A percentile compares a stretch with the other conserved stretches of the same genome.
Evolutionary conservation across 352 stramenopile genomes (phyloP).

Genomic region (Phytophthora colocasiae): DNA sequence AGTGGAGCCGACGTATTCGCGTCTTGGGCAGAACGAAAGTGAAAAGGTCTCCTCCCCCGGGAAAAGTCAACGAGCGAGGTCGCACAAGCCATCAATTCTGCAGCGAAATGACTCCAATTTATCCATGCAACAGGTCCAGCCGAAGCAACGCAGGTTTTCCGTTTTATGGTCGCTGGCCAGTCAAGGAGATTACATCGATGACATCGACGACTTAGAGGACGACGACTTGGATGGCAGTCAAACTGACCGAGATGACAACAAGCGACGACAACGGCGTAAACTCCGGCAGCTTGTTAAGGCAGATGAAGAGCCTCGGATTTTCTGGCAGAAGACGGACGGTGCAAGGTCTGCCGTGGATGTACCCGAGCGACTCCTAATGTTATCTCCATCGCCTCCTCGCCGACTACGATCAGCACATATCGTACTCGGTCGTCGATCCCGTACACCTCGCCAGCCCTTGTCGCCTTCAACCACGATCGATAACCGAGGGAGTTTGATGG

Average conservation of each 20-base stretch:
- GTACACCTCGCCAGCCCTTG: slow-evolving; percentile 2
- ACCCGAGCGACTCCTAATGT: slow-evolving; percentile 16
- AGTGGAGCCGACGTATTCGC: slow-evolving; percentile 33
- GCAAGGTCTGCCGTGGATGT: slow-evolving; percentile 53
- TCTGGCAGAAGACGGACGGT: slow-evolving; percentile 56
- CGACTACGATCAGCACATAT: slow-evolving; percentile 18
- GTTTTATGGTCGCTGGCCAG: slow-evolving; percentile 31
- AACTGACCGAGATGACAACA: slow-evolving; percentile 18
- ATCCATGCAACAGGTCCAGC: slow-evolving; percentile 18
- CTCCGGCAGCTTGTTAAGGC: slow-evolving; percentile 19
- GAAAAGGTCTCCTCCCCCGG: slow-evolving; percentile 4
- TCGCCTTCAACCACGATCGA: slow-evolving; percentile 7
- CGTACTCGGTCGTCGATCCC: slow-evolving; percentile 20
- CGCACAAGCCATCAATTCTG: slow-evolving; percentile 28
- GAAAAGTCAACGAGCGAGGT: slow-evolving; percentile 2
- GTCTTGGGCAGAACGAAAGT: slow-evolving; percentile 27
- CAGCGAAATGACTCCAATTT: slow-evolving; percentile 8
- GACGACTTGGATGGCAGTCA: slow-evolving; percentile 18
- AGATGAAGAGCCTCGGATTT: slow-evolving; percentile 33
- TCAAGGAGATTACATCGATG: slow-evolving; percentile 8
- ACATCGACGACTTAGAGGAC: slow-evolving; percentile 31
- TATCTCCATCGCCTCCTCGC: slow-evolving; percentile 19
- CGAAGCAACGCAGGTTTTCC: slow-evolving; percentile 50
- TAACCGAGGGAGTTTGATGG: neutral
- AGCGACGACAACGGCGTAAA: slow-evolving; percentile 39